phyloP scores from a whole-genome alignment of 768 basidiomycete species.

The Psilocybe subaeruginosa region DNA sequence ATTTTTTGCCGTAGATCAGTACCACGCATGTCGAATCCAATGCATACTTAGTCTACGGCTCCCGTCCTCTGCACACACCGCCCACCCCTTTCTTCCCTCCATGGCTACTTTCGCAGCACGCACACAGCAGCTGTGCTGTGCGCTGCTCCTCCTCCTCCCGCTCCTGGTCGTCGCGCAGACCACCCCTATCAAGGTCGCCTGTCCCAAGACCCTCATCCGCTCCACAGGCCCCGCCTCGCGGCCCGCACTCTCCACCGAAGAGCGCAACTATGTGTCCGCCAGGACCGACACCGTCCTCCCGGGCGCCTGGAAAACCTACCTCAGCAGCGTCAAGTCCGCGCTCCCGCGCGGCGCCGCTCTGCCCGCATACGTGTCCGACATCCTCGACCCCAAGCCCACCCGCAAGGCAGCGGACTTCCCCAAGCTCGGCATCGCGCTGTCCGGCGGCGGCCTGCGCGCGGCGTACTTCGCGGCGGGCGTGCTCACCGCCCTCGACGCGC shows the following conservation, averaged over 20 bases:
- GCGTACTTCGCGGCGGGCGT: slow-evolving; percentile 58
- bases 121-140: not conserved
- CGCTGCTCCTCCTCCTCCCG: not conserved
- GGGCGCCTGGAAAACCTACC: slow-evolving; percentile 2
- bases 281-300: slow-evolving; percentile 3
- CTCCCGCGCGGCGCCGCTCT: slow-evolving; percentile 2
- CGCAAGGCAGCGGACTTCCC: slow-evolving; percentile 25
- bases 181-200: slow-evolving; percentile 8
- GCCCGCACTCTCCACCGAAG: slow-evolving; percentile 3
- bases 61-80: too few relatives aligned
- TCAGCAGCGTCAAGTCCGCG: slow-evolving; percentile 1
- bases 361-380: slow-evolving; percentile 9
- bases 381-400: slow-evolving; percentile 3
- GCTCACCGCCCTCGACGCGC: slow-evolving; percentile 49
- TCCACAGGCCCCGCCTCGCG: not conserved
- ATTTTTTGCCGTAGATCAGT: too few relatives aligned
- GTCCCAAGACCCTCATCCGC: slow-evolving; percentile 2
- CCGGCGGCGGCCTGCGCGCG: slow-evolving; percentile 62
- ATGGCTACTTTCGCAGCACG: not conserved
- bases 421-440: slow-evolving; percentile 50
- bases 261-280: not conserved
- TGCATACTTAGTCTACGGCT: too few relatives aligned
- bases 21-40: too few relatives aligned
- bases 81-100: not conserved
- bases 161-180: slow-evolving; percentile 7